Percentiles rank a stretch among this genome's conserved stretches.
These are phyloP conservation scores for Oryza meyeriana DNA, from an alignment of 176 grass and related monocot genomes.

Conservation along the genomic window DNA sequence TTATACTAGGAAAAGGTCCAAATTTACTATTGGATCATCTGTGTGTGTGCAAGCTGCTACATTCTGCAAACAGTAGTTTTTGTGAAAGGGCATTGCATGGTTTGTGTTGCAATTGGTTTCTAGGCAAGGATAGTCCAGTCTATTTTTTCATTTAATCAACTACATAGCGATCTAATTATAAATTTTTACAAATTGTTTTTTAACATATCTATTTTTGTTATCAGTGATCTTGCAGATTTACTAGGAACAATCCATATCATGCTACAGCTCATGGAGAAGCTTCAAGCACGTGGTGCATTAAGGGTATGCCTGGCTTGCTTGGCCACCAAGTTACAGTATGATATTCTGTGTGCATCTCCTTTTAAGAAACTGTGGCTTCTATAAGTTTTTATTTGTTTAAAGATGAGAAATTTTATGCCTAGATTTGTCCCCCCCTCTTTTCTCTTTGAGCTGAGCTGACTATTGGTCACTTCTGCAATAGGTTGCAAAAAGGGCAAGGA, in stretches of 20 bases:
- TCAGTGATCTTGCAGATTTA: slow-evolving; percentile 92
- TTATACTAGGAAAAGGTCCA: not conserved
- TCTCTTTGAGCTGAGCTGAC: slow-evolving; percentile 22
- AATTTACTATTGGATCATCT: not conserved
- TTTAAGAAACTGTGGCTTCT: slow-evolving; percentile 18
- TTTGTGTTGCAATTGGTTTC: slow-evolving; percentile 21
- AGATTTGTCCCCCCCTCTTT: not conserved
- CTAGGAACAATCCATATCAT: slow-evolving; percentile 90
- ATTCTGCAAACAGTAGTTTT: slow-evolving; percentile 1
- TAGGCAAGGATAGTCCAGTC: slow-evolving; percentile 1
- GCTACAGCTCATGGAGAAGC: slow-evolving; percentile 92
- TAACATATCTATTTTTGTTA: slow-evolving; percentile 29
- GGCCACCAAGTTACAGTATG: not conserved
- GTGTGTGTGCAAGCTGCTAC: not conserved
- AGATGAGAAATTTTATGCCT: slow-evolving; percentile 33
- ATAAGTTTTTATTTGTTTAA: slow-evolving; percentile 2
- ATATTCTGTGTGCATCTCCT: not conserved
- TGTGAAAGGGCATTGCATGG: not conserved
- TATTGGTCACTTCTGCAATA: slow-evolving; percentile 36
- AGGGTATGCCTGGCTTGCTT: slow-evolving; percentile 58
- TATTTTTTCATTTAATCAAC: not conserved
- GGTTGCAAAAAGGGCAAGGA: slow-evolving; percentile 88
- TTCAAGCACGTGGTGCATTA: slow-evolving; percentile 81
- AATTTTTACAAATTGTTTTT: not conserved
- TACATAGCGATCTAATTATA: not conserved